Evolutionary conservation across 2,329 filamentous ascomycete genomes (phyloP).

Genomic region (Neofusicoccum umdonicola): DNA sequence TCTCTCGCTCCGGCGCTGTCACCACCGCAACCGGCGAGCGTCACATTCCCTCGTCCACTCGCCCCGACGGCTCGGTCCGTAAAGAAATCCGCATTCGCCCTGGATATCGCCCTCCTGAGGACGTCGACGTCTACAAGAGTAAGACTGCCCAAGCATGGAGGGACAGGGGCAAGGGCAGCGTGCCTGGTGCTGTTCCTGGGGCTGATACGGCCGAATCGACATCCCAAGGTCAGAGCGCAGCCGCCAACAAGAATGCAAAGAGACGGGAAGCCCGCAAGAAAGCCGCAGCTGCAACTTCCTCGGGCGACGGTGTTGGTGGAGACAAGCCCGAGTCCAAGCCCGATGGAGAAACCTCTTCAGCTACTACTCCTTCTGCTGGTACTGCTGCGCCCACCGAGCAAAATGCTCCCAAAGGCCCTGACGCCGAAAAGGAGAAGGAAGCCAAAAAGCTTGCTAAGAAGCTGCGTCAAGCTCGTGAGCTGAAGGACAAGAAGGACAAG

Average conservation of each 20-base stretch:
- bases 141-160: slow-evolving; percentile 82
- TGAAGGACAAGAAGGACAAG: slow-evolving; percentile 86
- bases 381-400: slow-evolving; percentile 23
- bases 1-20: slow-evolving; percentile 55
- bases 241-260: slow-evolving; percentile 84
- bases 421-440: slow-evolving; percentile 86
- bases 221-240: slow-evolving; percentile 49
- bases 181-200: slow-evolving; percentile 66
- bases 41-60: slow-evolving; percentile 82
- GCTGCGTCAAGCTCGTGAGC: slow-evolving; percentile 84
- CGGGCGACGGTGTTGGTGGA: slow-evolving; percentile 23
- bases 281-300: slow-evolving; percentile 44
- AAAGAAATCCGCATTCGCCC: slow-evolving; percentile 93
- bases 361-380: slow-evolving; percentile 4
- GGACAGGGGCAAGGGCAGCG: slow-evolving; percentile 64
- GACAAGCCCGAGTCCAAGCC: slow-evolving; percentile 21
- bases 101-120: slow-evolving; percentile 90
- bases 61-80: slow-evolving; percentile 85
- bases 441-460: slow-evolving; percentile 91
- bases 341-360: neutral
- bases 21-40: slow-evolving; percentile 75
- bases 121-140: slow-evolving; percentile 95
- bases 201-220: slow-evolving; percentile 33
- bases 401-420: slow-evolving; percentile 55
- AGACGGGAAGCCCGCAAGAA: slow-evolving; percentile 65